Percentiles rank a stretch among this genome's conserved stretches.
These are phyloP conservation scores for Elongisporangium prolatum DNA, from an alignment of 352 stramenopile genomes.

Conservation along the genomic window DNA sequence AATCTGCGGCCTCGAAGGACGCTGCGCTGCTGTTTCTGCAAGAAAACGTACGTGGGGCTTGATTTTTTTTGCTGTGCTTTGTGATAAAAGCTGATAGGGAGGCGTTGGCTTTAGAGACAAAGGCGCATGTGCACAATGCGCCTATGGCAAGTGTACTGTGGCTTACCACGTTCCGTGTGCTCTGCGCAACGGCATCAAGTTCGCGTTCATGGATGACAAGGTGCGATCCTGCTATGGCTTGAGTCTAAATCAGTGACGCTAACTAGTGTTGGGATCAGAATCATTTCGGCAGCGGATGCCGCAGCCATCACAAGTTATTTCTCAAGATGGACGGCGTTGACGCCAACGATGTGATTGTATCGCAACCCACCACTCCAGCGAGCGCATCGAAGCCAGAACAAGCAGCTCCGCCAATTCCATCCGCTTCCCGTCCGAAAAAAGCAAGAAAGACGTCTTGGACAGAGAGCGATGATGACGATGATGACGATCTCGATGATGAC, in stretches of 20 bases:
- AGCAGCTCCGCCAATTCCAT: background rate
- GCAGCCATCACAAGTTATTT: slow-evolving; percentile 56
- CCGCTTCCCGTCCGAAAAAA: slow-evolving; percentile 6
- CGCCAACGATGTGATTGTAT: slow-evolving; percentile 4
- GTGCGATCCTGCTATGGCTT: slow-evolving; percentile 12
- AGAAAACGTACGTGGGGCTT: slow-evolving; percentile 29
- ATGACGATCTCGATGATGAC: slow-evolving; percentile 15
- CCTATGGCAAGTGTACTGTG: slow-evolving; percentile 59
- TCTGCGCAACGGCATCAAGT: slow-evolving; percentile 48
- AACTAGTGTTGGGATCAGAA: slow-evolving; percentile 12
- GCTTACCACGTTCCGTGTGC: slow-evolving; percentile 72
- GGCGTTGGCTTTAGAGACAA: slow-evolving; percentile 33
- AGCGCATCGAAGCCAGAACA: background rate
- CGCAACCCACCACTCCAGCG: background rate
- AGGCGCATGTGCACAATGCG: slow-evolving; percentile 68
- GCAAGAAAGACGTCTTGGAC: slow-evolving; percentile 21
- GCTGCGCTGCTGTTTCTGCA: slow-evolving; percentile 74
- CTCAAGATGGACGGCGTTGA: slow-evolving; percentile 26
- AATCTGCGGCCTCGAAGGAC: slow-evolving; percentile 43
- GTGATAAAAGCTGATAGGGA: slow-evolving; percentile 4
- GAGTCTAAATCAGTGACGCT: background rate
- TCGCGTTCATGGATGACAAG: slow-evolving; percentile 58
- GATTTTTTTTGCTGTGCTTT: background rate
- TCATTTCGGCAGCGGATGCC: slow-evolving; percentile 62
- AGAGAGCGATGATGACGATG: slow-evolving; percentile 16